Conservation (phyloP, 306 rosid genomes). For the Rosa chinensis region DNA sequence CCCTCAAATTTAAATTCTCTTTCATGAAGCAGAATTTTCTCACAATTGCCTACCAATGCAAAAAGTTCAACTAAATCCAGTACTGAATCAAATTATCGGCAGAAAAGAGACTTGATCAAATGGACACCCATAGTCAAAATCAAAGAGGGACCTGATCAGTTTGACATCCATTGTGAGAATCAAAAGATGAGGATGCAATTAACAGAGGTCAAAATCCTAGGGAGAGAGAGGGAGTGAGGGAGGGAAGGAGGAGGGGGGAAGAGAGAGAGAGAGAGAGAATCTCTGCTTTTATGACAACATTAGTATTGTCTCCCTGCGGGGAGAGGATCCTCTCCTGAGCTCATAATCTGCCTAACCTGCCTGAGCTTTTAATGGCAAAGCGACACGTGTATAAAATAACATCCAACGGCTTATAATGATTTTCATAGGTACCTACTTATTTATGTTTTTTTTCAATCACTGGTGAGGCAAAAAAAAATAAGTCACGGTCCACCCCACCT, state of each 20-base stretch:
- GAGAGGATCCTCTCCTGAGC: no score
- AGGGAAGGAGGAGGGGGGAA: neutral
- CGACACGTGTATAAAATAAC: no score
- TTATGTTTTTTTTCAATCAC: no score
- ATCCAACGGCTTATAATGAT: no score
- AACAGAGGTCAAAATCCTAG: neutral
- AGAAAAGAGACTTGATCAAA: neutral
- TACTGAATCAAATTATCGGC: neutral
- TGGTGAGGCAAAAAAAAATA: no score
- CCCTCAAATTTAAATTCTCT: neutral
- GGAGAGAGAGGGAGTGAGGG: neutral
- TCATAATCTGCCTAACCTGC: no score
- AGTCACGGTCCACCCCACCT: no score
- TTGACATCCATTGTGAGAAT: neutral
- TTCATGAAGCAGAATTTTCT: neutral
- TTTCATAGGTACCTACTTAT: no score
- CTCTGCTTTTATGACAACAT: no score
- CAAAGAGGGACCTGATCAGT: neutral
- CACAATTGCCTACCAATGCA: neutral
- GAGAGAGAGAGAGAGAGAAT: neutral
- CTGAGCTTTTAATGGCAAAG: no score
- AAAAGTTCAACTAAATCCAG: neutral
- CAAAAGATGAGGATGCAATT: neutral
- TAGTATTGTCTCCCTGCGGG: neutral
- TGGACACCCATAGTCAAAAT: neutral